These are phyloP conservation scores for Nemania sp. DNA, from an alignment of 2,329 filamentous ascomycete genomes.

Conservation along the genomic window DNA sequence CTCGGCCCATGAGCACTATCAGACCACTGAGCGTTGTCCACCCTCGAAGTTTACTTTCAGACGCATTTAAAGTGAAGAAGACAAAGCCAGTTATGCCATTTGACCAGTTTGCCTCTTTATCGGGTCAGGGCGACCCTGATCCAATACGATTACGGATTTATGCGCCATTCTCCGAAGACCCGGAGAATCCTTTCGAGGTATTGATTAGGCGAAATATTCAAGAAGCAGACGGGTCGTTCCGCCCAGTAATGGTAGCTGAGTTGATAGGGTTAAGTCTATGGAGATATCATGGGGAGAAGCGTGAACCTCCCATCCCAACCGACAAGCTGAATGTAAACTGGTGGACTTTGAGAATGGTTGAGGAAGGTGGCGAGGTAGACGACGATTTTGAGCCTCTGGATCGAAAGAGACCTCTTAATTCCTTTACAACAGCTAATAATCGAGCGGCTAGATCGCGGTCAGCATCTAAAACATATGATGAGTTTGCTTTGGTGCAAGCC, in stretches of 20 bases:
- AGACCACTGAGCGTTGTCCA: constrained; percentile 75
- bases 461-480: constrained; percentile 82
- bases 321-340: constrained; percentile 82
- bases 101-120: constrained; percentile 80
- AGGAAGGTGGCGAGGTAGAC: constrained; percentile 86
- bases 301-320: constrained; percentile 72
- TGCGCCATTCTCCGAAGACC: constrained; percentile 74
- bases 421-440: constrained; percentile 86
- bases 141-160: constrained; percentile 83
- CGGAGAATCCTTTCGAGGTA: constrained; percentile 76
- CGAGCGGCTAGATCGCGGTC: constrained; percentile 71
- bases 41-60: constrained; percentile 77
- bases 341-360: constrained; percentile 86
- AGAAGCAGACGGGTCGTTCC: constrained; percentile 71
- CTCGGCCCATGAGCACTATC: constrained; percentile 73
- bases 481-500: constrained; percentile 83
- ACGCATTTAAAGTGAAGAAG: constrained; percentile 78
- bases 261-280: constrained; percentile 85
- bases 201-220: constrained; percentile 77
- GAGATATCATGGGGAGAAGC: constrained; percentile 81
- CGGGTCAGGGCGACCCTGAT: constrained; percentile 81
- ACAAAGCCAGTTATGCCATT: constrained; percentile 77
- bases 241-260: constrained; percentile 78
- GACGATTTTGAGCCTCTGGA: constrained; percentile 86
- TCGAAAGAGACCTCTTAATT: constrained; percentile 77